Conservation (phyloP, 495 filamentous ascomycete species). For the Barbatosphaeria neglecta region DNA sequence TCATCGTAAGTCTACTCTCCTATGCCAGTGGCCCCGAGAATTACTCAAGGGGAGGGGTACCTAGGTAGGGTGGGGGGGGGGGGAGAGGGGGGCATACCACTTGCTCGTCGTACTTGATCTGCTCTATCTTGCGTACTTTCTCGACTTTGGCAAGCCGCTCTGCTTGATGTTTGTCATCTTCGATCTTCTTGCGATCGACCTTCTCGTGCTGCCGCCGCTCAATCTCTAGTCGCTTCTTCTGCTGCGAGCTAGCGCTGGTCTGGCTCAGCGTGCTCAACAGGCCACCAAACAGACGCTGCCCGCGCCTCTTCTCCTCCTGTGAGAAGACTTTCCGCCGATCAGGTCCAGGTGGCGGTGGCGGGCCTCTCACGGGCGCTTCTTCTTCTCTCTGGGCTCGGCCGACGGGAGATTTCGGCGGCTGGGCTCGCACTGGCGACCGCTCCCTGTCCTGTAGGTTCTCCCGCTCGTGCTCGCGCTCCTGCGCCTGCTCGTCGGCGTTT, state of each 20-base stretch:
- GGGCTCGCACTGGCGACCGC: background rate
- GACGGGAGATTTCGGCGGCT: background rate
- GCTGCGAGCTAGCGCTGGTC: slow-evolving; percentile 50
- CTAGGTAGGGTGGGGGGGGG: no score
- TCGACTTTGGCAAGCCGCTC: slow-evolving; percentile 50
- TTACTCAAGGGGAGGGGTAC: no score
- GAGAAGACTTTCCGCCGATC: slow-evolving; percentile 33
- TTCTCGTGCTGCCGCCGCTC: slow-evolving; percentile 83
- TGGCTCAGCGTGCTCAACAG: slow-evolving; percentile 81
- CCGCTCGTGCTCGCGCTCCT: background rate
- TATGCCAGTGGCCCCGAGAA: background rate
- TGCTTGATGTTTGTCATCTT: slow-evolving; percentile 53
- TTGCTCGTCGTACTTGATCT: slow-evolving; percentile 66
- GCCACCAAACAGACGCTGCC: slow-evolving; percentile 80
- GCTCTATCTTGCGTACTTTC: slow-evolving; percentile 50
- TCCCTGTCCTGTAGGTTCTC: background rate
- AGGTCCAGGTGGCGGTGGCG: background rate
- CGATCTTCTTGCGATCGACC: slow-evolving; percentile 55
- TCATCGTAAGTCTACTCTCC: slow-evolving; percentile 11
- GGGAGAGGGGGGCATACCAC: slow-evolving; percentile 42
- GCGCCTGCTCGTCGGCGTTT: background rate
- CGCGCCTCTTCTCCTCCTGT: slow-evolving; percentile 75
- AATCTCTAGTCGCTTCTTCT: slow-evolving; percentile 75
- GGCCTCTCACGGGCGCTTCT: background rate
- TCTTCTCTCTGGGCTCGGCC: background rate